A percentile compares a stretch with the other conserved stretches of the same genome.
Evolutionary conservation across 805 yeast species (phyloP).

Genomic region (Candida chilensis): DNA sequence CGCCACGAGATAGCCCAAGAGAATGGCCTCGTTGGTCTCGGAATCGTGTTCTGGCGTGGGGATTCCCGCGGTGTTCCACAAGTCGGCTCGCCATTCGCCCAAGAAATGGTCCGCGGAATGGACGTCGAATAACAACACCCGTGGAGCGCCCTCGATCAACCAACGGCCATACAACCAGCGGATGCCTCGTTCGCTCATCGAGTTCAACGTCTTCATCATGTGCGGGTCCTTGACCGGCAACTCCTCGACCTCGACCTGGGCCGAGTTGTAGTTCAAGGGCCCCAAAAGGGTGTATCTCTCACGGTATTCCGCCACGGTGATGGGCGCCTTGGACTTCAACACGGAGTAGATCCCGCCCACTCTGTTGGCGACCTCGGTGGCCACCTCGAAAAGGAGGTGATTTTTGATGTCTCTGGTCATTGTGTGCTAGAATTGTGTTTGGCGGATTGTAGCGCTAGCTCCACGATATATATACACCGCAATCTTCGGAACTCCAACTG

Average conservation of each 20-base stretch:
- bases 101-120: conserved; percentile 60
- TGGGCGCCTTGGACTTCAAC: conserved; percentile 92
- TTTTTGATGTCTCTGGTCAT: conserved; percentile 83
- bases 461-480: no score
- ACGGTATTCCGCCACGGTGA: conserved; percentile 87
- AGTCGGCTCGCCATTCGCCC: conserved; percentile 90
- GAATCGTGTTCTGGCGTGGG: conserved; percentile 87
- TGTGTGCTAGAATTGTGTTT: neutral
- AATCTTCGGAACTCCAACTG: no score
- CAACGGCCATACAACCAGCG: conserved; percentile 85
- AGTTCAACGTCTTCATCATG: conserved; percentile 55
- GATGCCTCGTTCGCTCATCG: conserved; percentile 80
- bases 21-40: conserved; percentile 88
- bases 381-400: conserved; percentile 85
- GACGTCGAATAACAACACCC: conserved; percentile 82
- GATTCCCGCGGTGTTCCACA: conserved; percentile 87
- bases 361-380: conserved; percentile 95
- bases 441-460: no score
- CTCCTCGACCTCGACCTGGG: conserved; percentile 77
- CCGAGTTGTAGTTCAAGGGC: conserved; percentile 67
- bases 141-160: conserved; percentile 96
- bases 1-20: conserved; percentile 87
- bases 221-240: conserved; percentile 46
- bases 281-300: conserved; percentile 84
- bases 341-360: conserved; percentile 98